Conservation (phyloP, 2,329 filamentous ascomycete genomes). For the Cytospora piceae region DNA sequence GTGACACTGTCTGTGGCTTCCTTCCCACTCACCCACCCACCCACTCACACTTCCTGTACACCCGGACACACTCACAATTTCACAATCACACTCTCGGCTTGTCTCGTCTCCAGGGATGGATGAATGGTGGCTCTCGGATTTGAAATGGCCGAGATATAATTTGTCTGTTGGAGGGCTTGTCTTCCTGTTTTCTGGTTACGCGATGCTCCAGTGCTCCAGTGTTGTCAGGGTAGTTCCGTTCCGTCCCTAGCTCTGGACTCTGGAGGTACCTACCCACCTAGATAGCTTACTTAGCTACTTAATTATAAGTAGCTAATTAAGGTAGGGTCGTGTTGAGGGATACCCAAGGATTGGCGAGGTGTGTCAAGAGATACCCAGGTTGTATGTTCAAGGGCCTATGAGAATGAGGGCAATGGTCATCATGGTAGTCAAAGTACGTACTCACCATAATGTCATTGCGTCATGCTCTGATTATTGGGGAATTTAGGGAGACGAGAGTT, state of each 20-base stretch:
- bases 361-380: background rate
- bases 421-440: constrained; percentile 1
- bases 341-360: constrained; percentile 10
- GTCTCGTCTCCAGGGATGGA: too few relatives aligned
- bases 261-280: background rate
- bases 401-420: constrained; percentile 30
- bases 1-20: too few relatives aligned
- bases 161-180: constrained; percentile 17
- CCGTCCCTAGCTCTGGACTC: background rate
- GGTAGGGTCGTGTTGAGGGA: constrained; percentile 10
- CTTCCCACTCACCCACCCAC: too few relatives aligned
- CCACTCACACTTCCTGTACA: too few relatives aligned
- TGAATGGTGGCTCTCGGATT: constrained; percentile 14
- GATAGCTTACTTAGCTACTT: too few relatives aligned
- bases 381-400: constrained; percentile 24
- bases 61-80: background rate
- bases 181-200: background rate
- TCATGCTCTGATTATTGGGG: background rate
- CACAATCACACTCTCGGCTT: background rate
- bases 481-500: background rate
- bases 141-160: constrained; percentile 29
- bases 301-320: background rate
- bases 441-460: constrained; percentile 8
- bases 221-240: background rate
- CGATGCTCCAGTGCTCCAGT: too few relatives aligned